phyloP scores from a whole-genome alignment of 1,139 yeast species.

The Kodamaea ohmeri region DNA sequence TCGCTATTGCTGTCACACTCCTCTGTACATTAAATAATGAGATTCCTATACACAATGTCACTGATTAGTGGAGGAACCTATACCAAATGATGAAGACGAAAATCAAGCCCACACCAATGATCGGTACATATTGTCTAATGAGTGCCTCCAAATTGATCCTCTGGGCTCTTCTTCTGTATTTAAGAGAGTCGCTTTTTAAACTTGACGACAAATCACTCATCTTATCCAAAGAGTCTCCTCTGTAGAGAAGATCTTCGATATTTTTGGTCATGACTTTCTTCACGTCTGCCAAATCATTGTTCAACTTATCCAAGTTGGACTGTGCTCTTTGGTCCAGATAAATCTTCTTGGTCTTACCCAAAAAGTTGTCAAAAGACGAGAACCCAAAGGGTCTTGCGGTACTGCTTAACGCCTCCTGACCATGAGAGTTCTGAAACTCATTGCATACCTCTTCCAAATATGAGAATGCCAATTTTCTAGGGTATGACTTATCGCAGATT shows the following conservation, averaged over 20 bases:
- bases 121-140: slow-evolving; percentile 85
- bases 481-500: slow-evolving; percentile 75
- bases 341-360: slow-evolving; percentile 81
- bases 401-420: slow-evolving; percentile 60
- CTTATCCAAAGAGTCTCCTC: slow-evolving; percentile 92
- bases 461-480: slow-evolving; percentile 85
- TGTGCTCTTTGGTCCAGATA: slow-evolving; percentile 93
- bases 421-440: slow-evolving; percentile 81
- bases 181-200: slow-evolving; percentile 78
- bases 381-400: slow-evolving; percentile 85
- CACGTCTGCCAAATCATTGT: slow-evolving; percentile 87
- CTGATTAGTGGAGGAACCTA: slow-evolving; percentile 47
- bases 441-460: slow-evolving; percentile 77
- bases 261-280: slow-evolving; percentile 94
- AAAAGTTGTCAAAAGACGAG: slow-evolving; percentile 77
- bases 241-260: slow-evolving; percentile 86
- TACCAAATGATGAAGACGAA: slow-evolving; percentile 83
- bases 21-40: no score
- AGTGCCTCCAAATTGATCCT: slow-evolving; percentile 87
- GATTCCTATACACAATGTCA: neutral
- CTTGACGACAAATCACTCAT: slow-evolving; percentile 87
- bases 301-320: slow-evolving; percentile 78
- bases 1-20: no score
- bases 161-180: slow-evolving; percentile 86
- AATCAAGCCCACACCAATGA: slow-evolving; percentile 68